Conservation (phyloP, 768 basidiomycete genomes). For the Serendipita sp. region DNA sequence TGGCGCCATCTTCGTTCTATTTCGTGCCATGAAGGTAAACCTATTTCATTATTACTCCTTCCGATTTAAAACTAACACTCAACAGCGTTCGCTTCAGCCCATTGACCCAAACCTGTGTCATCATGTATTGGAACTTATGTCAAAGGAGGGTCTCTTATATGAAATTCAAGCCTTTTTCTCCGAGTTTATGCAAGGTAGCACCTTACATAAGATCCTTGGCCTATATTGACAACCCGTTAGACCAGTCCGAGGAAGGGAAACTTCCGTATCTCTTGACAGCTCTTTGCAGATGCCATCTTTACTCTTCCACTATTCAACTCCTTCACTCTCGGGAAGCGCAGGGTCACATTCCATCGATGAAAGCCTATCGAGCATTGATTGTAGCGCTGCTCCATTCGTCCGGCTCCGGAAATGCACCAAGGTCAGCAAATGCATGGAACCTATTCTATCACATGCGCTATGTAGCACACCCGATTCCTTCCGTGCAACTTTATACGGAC, state of each 20-base stretch:
- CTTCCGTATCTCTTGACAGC: conserved; percentile 48
- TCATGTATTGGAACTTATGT: neutral
- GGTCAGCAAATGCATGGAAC: conserved; percentile 78
- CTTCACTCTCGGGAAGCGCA: conserved; percentile 59
- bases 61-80: neutral
- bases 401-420: conserved; percentile 21
- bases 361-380: conserved; percentile 59
- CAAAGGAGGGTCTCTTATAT: neutral
- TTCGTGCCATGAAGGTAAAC: conserved; percentile 38
- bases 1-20: conserved; percentile 30
- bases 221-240: neutral
- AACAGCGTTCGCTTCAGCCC: conserved; percentile 18
- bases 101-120: conserved; percentile 10
- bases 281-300: conserved; percentile 32
- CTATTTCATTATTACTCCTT: neutral
- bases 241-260: conserved; percentile 40
- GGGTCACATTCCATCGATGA: conserved; percentile 48
- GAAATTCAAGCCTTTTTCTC: neutral
- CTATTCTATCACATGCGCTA: conserved; percentile 94
- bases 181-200: neutral
- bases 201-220: conserved; percentile 9
- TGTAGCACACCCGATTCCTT: conserved; percentile 73
- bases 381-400: conserved; percentile 34
- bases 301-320: conserved; percentile 44
- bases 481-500: conserved; percentile 49